Base-by-base conservation (phyloP, 1,284 basidiomycete genomes). In the Coriolopsis trogii region DNA sequence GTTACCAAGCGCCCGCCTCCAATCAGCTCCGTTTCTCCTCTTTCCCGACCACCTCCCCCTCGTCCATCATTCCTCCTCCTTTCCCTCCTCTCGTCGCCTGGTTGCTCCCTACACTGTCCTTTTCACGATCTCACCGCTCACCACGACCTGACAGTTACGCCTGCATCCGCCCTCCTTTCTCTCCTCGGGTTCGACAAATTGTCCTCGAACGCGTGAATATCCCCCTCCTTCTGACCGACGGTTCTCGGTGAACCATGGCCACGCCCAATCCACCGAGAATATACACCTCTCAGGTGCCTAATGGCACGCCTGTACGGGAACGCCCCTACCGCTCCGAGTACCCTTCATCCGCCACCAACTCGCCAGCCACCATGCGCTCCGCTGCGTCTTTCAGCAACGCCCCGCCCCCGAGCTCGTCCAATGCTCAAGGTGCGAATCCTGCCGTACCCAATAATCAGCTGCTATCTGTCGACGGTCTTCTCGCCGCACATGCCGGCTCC, bases 381-480 rank as follows among this genome's bases (percentile, higher is more conserved):
- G 57, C 56, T 41, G 46, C 60, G 20, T 55, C 64, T 16, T 56
- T 63, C 36, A 53, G 62, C 23, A 58, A 51, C 46, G 51, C 63
- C 23, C 64, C 63, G 3, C 62, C 65, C 8, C 48, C 59, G 61
- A 30, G 54, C 55, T 13, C 70, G 4, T 58, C 66, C 6, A 54
- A 64, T 3, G 60, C 65, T 25, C 54, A 70, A 6, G 55, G 62
- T 26, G 60, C 66, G 30, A 62, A 63, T 6, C 49, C 58, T 12
- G 48, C 61, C n/a, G 61, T 64, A 24, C 65, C 67, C 18, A 65
- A 67, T 24, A 64, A 69, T 58, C 53, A 64, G 31, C 56, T 60
- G 6, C 65, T 85, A 51, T 75, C 85, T 5, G 66, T 81, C 41
- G 83, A 87, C 2, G 64, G 75, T 20, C 74, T 88, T 43, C 75